Percentiles rank a stretch among this genome's conserved stretches.
These are phyloP conservation scores for Epichloe gansuensis DNA, from an alignment of 2,329 filamentous ascomycete species.

Conservation along the genomic window DNA sequence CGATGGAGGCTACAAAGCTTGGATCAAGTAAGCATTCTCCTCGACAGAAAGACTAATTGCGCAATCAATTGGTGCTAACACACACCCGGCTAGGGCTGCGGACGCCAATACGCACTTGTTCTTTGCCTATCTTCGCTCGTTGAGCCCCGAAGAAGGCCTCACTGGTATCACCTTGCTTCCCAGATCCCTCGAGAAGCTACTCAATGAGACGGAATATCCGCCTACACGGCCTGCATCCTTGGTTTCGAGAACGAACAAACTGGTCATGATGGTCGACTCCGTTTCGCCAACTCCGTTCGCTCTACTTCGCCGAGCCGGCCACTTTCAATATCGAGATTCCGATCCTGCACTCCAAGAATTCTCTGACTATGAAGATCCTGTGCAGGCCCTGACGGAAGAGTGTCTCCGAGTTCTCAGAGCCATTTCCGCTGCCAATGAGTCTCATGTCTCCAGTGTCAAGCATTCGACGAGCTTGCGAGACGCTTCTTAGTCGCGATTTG, in stretches of 20 bases:
- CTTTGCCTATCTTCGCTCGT: conserved; percentile 88
- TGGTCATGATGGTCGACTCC: conserved; percentile 91
- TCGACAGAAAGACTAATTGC: neutral
- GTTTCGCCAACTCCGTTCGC: conserved; percentile 93
- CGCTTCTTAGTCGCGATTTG: conserved; percentile 92
- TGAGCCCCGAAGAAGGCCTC: conserved; percentile 67
- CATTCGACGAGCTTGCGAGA: conserved; percentile 64
- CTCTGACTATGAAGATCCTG: conserved; percentile 78
- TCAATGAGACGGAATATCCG: conserved; percentile 90
- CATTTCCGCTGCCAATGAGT: conserved; percentile 82
- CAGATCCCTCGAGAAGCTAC: conserved; percentile 77
- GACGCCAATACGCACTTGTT: conserved; percentile 95
- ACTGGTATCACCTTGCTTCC: conserved; percentile 78
- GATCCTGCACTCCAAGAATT: conserved; percentile 77
- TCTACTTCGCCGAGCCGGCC: conserved; percentile 75
- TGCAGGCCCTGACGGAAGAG: conserved; percentile 82
- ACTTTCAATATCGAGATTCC: conserved; percentile 90
- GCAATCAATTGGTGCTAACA: conserved; percentile 2
- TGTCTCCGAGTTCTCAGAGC: conserved; percentile 81
- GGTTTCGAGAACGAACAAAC: conserved; percentile 70
- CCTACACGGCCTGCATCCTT: conserved; percentile 67
- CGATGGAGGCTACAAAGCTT: conserved; percentile 83
- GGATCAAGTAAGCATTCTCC: conserved; percentile 45
- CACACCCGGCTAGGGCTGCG: conserved; percentile 52
- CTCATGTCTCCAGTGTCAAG: conserved; percentile 57